Base-by-base conservation (phyloP, 495 filamentous ascomycete genomes). In the Aspergillus incahuasiensis region DNA sequence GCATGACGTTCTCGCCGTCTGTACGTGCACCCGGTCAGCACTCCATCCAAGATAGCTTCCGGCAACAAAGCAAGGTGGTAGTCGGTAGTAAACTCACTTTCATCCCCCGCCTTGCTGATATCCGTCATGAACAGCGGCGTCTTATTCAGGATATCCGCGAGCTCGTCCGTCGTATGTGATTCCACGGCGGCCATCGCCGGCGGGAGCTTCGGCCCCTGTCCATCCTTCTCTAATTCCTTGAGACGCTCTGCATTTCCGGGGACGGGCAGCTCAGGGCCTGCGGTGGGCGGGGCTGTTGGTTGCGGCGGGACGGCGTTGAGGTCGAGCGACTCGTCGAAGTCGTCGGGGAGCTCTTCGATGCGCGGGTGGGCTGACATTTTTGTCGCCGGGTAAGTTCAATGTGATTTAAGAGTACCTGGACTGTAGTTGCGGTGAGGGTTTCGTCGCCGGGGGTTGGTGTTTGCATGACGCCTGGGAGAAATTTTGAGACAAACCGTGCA, bases 51-150 rank as follows among this genome's bases (percentile, higher is more conserved):
- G 39, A 25, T 39, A 18, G 22, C 34, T 22, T 43, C 35, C 30
- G 5, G 5, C 13, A 3, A 38, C 15, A 8, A 16, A 2, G 1
- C 32, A 2, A 35, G 32, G 12, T 35, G 32, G 9, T 5, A 6
- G 34, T 7, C 7, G 15, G 34, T 8, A 6, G 34, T 9, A 68
- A 35, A 35, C 75, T 42, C 68, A 74, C 78, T 74, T 63, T 81
- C 79, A 60, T 74, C 80, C 21, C 77, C 79, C 12, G 79, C 77
- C 57, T 92, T 86, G 58, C 90, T 88, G 11, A 97, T 81, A 58
- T 86, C 81, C 6, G 89, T 97, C 94, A 98, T 98, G 75, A 98
- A 98, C 25, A 98, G 77, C 6, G 95, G 94, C 12, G 83, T 84
- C 61, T 85, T 82, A 65, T 91, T 91, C 70, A 96, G 76, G 60